Evolutionary conservation across 2,329 filamentous ascomycete species (phyloP).

Genomic region (Didymella arachidicola): DNA sequence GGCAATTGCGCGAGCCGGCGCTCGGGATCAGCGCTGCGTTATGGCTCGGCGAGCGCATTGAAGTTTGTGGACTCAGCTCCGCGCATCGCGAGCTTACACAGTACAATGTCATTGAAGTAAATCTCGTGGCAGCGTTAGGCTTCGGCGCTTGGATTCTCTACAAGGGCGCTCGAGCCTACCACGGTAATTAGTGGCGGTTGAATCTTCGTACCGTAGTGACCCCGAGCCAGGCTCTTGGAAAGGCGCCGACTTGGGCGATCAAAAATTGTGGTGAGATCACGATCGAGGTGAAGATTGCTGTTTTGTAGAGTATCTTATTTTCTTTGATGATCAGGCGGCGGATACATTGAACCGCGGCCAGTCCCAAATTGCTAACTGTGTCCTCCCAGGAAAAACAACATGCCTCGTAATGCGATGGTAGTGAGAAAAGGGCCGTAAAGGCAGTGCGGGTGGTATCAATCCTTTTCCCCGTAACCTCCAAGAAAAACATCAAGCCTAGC

Average conservation of each 20-base stretch:
- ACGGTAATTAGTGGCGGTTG: neutral
- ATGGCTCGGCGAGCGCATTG: neutral
- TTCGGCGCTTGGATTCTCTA: neutral
- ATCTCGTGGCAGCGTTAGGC: neutral
- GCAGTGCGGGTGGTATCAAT: constrained; percentile 18
- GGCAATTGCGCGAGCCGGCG: neutral
- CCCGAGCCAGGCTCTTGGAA: constrained; percentile 5
- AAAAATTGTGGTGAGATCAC: neutral
- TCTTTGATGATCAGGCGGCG: constrained; percentile 9
- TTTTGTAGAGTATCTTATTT: constrained; percentile 1
- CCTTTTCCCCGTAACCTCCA: constrained; percentile 12
- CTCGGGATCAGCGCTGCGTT: constrained; percentile 6
- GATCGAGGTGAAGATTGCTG: neutral
- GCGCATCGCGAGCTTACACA: neutral
- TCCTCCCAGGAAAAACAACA: neutral
- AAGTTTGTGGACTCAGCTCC: constrained; percentile 1
- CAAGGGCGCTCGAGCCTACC: neutral
- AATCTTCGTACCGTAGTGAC: neutral
- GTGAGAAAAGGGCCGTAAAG: constrained; percentile 10
- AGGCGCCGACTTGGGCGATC: neutral
- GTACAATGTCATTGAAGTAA: neutral
- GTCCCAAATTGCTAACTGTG: constrained; percentile 6
- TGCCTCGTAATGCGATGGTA: neutral
- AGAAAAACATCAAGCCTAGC: constrained; percentile 15
- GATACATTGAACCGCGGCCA: neutral